Evolutionary conservation across 179 eudicot species (phyloP), one percentile per base, ranked within the genome.

Genomic region (Pouteria campechiana): DNA sequence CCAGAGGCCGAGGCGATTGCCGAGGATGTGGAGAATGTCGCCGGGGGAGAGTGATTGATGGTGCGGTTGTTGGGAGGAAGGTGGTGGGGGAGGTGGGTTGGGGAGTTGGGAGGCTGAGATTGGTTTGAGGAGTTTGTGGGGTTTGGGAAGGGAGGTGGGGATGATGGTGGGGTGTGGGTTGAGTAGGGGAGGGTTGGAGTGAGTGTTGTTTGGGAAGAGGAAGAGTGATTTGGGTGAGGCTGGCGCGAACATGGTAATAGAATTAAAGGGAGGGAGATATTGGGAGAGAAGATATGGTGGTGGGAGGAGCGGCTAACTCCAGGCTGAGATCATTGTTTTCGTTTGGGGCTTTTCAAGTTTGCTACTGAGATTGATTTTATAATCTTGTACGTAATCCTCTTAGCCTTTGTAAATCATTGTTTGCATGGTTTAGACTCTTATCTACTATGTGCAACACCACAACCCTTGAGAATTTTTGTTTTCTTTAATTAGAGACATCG

Each of bases 51-150:
- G 86, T 50, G 33, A 5, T 5, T 67, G 77, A 74, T 37, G 81
- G 7, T 79, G 45, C 19, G 69, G 17, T 1, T 95, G 90, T 34
- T 78, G 69, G 0, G 95, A 86, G 13, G 68, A 35, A 0, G 78
- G 81, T 0, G 97, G 95, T 0, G 90, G 76, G 0, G 89, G 73
- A 52, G 51, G 81, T 3, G 95, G 89, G 32, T 89, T 93, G 80
- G 73, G 85, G 52, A 78, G 62, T 58, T 76, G 67, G 57, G 52
- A 22, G 10, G 58, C 22, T 32, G 44, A 18, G 47, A 24, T 8
- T 28, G 34, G 3, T 27, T 20, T 17, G 38, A 51, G 40, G 43
- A 65, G 52, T 48, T 50, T 47, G 52, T 65, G 50, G 38, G 47
- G 46, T 27, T 44, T 35, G 25, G 44, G n/a, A n/a, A n/a, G n/a